phyloP scores from a whole-genome alignment of 2,329 filamentous ascomycete genomes.

The Alternaria triticimaculans region DNA sequence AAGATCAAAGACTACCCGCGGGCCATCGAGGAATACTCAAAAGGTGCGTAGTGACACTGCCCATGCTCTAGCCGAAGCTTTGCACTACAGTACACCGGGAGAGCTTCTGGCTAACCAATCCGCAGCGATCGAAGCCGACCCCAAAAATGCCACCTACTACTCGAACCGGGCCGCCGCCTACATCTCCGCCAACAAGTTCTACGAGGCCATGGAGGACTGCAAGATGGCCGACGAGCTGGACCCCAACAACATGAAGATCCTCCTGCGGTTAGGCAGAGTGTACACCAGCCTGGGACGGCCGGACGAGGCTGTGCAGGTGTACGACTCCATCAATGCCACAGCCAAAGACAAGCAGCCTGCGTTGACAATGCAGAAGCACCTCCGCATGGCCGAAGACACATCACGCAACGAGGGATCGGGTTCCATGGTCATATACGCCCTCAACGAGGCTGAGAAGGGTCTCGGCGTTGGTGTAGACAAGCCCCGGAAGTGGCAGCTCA shows the following conservation, averaged over 20 bases:
- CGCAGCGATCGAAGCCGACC: constrained; percentile 85
- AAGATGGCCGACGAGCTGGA: constrained; percentile 82
- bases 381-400: constrained; percentile 79
- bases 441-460: constrained; percentile 86
- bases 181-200: constrained; percentile 84
- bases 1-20: constrained; percentile 89
- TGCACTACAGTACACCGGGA: constrained; percentile 23
- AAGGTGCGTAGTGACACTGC: constrained; percentile 67
- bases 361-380: constrained; percentile 81
- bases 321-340: constrained; percentile 79
- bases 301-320: constrained; percentile 83
- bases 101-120: constrained; percentile 29
- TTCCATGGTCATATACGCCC: constrained; percentile 89
- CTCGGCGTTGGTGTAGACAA: constrained; percentile 77
- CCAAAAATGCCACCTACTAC: constrained; percentile 85
- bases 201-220: constrained; percentile 85
- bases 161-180: constrained; percentile 94
- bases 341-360: constrained; percentile 86
- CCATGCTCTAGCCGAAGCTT: constrained; percentile 6
- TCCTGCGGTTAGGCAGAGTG: constrained; percentile 86
- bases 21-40: constrained; percentile 92
- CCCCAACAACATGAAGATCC: constrained; percentile 83
- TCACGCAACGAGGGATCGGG: constrained; percentile 77
- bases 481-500: constrained; percentile 91
- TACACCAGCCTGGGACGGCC: constrained; percentile 87